These are phyloP conservation scores for Plectosphaerella cucumerina DNA, from an alignment of 2,329 filamentous ascomycete species.

Conservation along the genomic window DNA sequence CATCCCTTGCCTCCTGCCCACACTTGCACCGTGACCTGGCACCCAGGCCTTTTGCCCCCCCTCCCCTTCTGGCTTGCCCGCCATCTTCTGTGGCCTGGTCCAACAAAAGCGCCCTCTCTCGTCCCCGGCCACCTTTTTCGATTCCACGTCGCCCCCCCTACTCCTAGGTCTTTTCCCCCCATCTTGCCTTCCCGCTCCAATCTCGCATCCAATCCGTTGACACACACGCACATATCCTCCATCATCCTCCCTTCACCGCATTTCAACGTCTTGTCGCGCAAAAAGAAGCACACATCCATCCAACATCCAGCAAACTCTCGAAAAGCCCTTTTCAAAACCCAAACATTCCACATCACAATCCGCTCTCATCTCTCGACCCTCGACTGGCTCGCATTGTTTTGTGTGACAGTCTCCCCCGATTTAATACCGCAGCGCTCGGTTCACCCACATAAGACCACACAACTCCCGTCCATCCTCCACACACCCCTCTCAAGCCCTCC, in stretches of 20 bases:
- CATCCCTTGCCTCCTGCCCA: conserved; percentile 7
- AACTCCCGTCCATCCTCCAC: not conserved
- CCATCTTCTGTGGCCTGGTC: conserved; percentile 6
- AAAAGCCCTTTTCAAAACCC: not conserved
- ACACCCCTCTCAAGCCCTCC: not conserved
- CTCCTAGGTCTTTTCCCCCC: conserved; percentile 10
- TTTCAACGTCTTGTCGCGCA: not conserved
- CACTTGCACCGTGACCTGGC: conserved; percentile 9
- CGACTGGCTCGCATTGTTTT: conserved; percentile 2
- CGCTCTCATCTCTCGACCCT: not conserved
- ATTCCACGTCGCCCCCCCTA: conserved; percentile 2
- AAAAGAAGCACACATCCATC: not conserved
- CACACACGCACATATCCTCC: not conserved
- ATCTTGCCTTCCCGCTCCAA: conserved; percentile 6
- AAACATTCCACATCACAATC: not conserved
- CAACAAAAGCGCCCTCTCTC: conserved; percentile 14
- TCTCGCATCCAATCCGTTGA: conserved; percentile 1
- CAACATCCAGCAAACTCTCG: not conserved
- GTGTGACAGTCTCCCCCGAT: conserved; percentile 1
- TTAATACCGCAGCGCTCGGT: conserved; percentile 6
- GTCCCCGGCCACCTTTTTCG: conserved; percentile 8
- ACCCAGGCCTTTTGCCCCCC: conserved; percentile 9
- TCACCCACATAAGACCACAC: not conserved
- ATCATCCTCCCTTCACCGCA: not conserved
- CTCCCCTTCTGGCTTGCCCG: conserved; percentile 5